Conservation (phyloP, 495 filamentous ascomycete species). For the Xylaria nigripes region DNA sequence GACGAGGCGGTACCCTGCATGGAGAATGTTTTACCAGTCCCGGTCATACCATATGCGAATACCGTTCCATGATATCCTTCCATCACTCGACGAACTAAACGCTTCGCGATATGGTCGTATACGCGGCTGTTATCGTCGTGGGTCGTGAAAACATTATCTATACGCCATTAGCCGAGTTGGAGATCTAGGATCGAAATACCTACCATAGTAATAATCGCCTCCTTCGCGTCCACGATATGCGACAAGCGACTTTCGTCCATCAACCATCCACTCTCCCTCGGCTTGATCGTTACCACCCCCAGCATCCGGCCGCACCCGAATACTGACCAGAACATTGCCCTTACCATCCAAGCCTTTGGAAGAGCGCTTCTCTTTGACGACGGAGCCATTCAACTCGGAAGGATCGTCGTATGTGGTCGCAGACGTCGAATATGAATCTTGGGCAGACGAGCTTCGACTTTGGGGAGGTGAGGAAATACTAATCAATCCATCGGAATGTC, state of each 20-base stretch:
- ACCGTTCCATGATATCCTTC: slow-evolving; percentile 98
- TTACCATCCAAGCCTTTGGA: slow-evolving; percentile 58
- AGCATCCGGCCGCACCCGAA: slow-evolving; percentile 81
- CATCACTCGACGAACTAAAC: slow-evolving; percentile 92
- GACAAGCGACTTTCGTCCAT: slow-evolving; percentile 73
- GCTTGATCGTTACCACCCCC: slow-evolving; percentile 48
- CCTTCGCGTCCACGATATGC: slow-evolving; percentile 81
- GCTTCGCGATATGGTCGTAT: slow-evolving; percentile 88
- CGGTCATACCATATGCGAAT: slow-evolving; percentile 98
- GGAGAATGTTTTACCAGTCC: slow-evolving; percentile 96
- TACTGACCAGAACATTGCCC: slow-evolving; percentile 93
- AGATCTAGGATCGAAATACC: slow-evolving; percentile 16
- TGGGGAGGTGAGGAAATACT: slow-evolving; percentile 72
- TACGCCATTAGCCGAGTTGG: slow-evolving; percentile 11
- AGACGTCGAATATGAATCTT: slow-evolving; percentile 84
- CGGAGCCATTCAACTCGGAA: slow-evolving; percentile 39
- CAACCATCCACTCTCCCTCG: slow-evolving; percentile 80
- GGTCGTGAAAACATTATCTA: slow-evolving; percentile 92
- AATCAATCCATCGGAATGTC: slow-evolving; percentile 61
- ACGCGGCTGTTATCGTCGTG: slow-evolving; percentile 89
- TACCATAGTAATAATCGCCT: slow-evolving; percentile 90
- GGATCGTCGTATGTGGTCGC: slow-evolving; percentile 79
- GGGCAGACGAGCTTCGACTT: slow-evolving; percentile 80
- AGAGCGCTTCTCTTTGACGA: slow-evolving; percentile 33
- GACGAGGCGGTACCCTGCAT: slow-evolving; percentile 97